Evolutionary conservation across 768 basidiomycete genomes (phyloP), one percentile per base, ranked within the genome.

Genomic region (Suillus decipiens): DNA sequence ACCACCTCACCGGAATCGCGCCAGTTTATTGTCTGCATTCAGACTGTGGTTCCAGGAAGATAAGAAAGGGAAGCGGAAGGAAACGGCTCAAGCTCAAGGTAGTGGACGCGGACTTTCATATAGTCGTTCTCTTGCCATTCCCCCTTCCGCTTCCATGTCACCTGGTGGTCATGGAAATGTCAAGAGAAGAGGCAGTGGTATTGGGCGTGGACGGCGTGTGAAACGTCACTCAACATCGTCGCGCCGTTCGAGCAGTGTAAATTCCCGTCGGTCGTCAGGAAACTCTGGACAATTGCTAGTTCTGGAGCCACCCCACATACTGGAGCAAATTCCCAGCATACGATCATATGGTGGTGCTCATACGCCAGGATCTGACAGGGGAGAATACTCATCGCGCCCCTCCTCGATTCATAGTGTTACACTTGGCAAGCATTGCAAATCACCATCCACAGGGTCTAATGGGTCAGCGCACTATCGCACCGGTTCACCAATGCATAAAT

Each of bases 41-140:
- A 85, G 93, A 51, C 82, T 89, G 65, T 95, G 96, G 93, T 96
- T 98, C 77, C 86, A 94, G 64, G 95, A 97, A 64, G 95, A 95
- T 66, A 82, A 84, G 67, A 95, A 93, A 72, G 89, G 93, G 5
- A 96, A 96, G 78, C 84, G 91, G 59, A 92, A 91, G 74, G 87
- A 86, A 48, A 57, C 43, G 31, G 47, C 45, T 0, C 67, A 68
- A 45, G 59, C 58, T 22, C 76, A 67, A 47, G 63, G 63, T 64
- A 69, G 59, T 66, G 65, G 50, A 36, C 71, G 66, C 36, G 69
- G 67, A 43, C 61, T 69, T 33, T 66, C 70, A 24, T 69, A 72
- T 64, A 69, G 69, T 14, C 73, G 73, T 51, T 69, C 76, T 8
- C 61, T 70, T 61, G 68, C 45, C 50, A 63, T 67, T 22, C 66